Evolutionary conservation across 805 yeast genomes (phyloP), one percentile per base, ranked within the genome.

Genomic region (Ogataea minuta): DNA sequence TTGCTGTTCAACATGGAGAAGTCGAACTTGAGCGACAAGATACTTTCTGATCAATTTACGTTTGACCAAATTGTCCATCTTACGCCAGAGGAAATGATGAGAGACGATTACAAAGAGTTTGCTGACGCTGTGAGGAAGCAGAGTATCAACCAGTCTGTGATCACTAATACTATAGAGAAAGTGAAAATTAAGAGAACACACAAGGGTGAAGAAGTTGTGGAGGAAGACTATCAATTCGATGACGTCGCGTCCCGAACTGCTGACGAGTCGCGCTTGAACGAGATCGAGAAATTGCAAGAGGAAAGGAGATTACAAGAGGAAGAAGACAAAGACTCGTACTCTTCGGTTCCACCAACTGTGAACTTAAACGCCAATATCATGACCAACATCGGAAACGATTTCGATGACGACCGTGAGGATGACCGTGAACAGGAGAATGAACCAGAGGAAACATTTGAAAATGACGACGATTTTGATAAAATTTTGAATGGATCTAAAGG

Each of bases 201-300:
- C 58, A 85, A 84, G 59, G 96, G 96, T 17, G 95, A 89, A 45
- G 90, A 84, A 54, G 59, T 84, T n/a, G 71, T 86, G 5, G 95
- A 84, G 28, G 76, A 70, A 16, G 75, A 70, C 27, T 59, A 56
- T 33, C 59, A 57, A 25, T 54, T 56, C 43, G 55, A 53, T 36
- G 53, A 53, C 32, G 36, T 50, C 9, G 46, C 29, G 8, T 41
- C 53, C 5, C 39, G 41, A 33, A 42, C 44, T 25, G 53, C 49
- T 12, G 54, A 52, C 16, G 52, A 53, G 44, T 44, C 50, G 12
- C 43, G 57, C 36, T 40, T 50, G 31, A 52, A 52, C 34, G 60
- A 55, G 43, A 53, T 56, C 26, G 61, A 56, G 28, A 39, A 44
- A 17, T 23, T 57, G 10, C 54, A 48, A 28, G 55, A 53, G 33